Conservation (phyloP, 495 filamentous ascomycete genomes). For the Aspergillus olivimuriae region DNA sequence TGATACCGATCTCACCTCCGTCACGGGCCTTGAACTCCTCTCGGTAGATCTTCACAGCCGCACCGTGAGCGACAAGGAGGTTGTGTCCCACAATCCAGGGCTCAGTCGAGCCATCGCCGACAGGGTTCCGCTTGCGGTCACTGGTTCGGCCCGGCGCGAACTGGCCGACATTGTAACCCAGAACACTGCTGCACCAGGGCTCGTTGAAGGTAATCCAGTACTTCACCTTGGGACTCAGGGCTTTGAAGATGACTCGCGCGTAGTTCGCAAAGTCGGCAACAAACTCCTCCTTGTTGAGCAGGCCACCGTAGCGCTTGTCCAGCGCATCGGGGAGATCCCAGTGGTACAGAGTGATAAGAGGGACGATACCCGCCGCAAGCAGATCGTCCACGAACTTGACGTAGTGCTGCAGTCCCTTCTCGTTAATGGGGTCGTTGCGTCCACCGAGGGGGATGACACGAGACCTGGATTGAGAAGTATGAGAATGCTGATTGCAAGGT, state of each 20-base stretch:
- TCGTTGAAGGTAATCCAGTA: constrained; percentile 54
- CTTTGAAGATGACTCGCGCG: constrained; percentile 40
- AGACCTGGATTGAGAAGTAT: constrained; percentile 37
- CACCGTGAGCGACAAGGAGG: constrained; percentile 43
- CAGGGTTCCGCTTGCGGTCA: constrained; percentile 40
- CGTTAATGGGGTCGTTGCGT: constrained; percentile 41
- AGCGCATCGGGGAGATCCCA: constrained; percentile 50
- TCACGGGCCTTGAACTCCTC: constrained; percentile 43
- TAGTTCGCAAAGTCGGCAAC: constrained; percentile 46
- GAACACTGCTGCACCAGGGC: constrained; percentile 45
- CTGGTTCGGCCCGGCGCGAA: constrained; percentile 48
- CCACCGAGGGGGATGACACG: constrained; percentile 60
- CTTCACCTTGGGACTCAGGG: constrained; percentile 43
- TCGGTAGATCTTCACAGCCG: constrained; percentile 46
- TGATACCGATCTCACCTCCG: constrained; percentile 47
- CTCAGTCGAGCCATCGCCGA: constrained; percentile 44
- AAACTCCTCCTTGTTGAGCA: constrained; percentile 47
- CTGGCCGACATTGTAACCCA: constrained; percentile 46
- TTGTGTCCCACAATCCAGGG: constrained; percentile 47
- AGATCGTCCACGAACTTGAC: constrained; percentile 43
- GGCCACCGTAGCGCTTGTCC: constrained; percentile 45
- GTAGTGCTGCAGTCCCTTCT: constrained; percentile 44
- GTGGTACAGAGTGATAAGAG: constrained; percentile 48
- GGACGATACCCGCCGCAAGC: constrained; percentile 41
- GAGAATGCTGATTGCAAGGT: background rate